A percentile compares a stretch with the other conserved stretches of the same genome.
phyloP scores from a whole-genome alignment of 2,329 filamentous ascomycete species.

The Aureobasidium mangrovei region DNA sequence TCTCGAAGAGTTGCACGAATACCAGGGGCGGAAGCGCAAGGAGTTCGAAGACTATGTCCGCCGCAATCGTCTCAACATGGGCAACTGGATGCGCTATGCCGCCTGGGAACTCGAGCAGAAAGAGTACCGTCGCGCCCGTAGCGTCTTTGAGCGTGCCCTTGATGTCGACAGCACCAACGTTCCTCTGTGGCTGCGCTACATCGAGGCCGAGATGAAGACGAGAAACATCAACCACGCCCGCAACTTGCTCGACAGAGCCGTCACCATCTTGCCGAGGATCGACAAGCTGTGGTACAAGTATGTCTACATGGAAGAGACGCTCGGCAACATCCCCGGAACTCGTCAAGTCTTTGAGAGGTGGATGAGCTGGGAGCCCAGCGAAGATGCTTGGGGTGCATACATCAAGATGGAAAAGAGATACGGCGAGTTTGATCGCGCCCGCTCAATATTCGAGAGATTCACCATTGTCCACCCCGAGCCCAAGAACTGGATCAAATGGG shows the following conservation, averaged over 20 bases:
- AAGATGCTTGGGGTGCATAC: conserved; percentile 90
- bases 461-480: conserved; percentile 90
- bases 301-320: conserved; percentile 96
- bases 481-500: conserved; percentile 98
- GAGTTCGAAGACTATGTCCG: conserved; percentile 98
- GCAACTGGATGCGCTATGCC: conserved; percentile 98
- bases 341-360: conserved; percentile 93
- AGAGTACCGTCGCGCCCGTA: conserved; percentile 83
- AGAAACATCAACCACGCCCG: conserved; percentile 94
- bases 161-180: conserved; percentile 86
- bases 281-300: conserved; percentile 99
- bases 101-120: conserved; percentile 98
- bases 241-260: conserved; percentile 89
- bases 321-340: conserved; percentile 86
- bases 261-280: conserved; percentile 79
- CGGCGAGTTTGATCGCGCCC: conserved; percentile 80
- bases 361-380: conserved; percentile 97
- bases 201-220: conserved; percentile 92
- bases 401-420: conserved; percentile 97
- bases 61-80: conserved; percentile 89
- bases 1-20: conserved; percentile 95
- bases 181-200: conserved; percentile 82
- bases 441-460: conserved; percentile 82
- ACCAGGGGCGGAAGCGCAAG: conserved; percentile 88
- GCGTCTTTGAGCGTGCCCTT: conserved; percentile 87